phyloP scores from a whole-genome alignment of 2,329 filamentous ascomycete genomes.

The Zasmidium angulare region DNA sequence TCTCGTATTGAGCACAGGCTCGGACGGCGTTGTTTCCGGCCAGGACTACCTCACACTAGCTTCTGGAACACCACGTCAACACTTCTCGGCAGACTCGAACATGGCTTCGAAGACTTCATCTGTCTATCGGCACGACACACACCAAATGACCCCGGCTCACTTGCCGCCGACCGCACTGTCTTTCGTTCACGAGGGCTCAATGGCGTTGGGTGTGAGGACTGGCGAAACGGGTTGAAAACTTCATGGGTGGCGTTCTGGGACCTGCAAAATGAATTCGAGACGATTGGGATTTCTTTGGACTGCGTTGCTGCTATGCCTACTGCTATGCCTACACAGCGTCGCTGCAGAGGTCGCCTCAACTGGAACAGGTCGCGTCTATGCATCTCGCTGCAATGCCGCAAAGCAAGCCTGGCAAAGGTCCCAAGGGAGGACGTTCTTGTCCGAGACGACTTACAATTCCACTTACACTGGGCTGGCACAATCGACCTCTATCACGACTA shows the following conservation, averaged over 20 bases:
- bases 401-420: conserved; percentile 9
- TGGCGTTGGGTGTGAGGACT: not conserved
- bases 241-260: not conserved
- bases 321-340: not conserved
- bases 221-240: not conserved
- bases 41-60: not conserved
- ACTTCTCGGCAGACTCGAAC: too few relatives aligned
- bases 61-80: not conserved
- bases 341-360: not conserved
- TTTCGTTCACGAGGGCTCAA: not conserved
- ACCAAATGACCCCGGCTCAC: not conserved
- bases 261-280: not conserved
- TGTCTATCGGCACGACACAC: not conserved
- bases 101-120: not conserved
- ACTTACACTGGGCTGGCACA: not conserved
- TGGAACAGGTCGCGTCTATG: conserved; percentile 7
- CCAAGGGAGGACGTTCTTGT: conserved; percentile 5
- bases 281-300: not conserved
- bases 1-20: not conserved
- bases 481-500: conserved; percentile 6
- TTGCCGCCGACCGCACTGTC: too few relatives aligned
- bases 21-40: not conserved
- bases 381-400: conserved; percentile 11
- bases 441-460: conserved; percentile 5
- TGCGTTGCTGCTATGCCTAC: not conserved